Evolutionary conservation across 495 filamentous ascomycete species (phyloP), one percentile per base, ranked within the genome.

Genomic region (Symbiotaphrina buchneri): DNA sequence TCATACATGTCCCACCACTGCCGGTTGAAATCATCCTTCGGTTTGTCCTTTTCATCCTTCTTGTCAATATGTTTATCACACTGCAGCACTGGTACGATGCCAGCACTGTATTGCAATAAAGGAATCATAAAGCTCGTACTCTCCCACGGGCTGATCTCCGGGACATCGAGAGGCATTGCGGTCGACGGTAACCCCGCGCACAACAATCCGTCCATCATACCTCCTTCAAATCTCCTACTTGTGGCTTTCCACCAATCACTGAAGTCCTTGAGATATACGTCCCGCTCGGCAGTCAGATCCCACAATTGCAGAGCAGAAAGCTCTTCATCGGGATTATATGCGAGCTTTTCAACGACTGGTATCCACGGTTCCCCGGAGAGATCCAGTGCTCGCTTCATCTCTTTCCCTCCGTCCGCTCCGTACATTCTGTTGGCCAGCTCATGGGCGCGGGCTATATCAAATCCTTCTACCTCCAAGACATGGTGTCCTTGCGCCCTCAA

Each of bases 111-210:
- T 41, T 80, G 71, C 0, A 80, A 48, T 21, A 78, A 40, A 40
- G n/a, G n/a, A n/a, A n/a, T n/a, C n/a, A n/a, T n/a, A n/a, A n/a
- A n/a, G n/a, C n/a, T n/a, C n/a, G n/a, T n/a, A n/a, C n/a, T n/a
- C n/a, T 84, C 81, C 73, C 74, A 84, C 36, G 75, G 65, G 2
- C 56, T 52, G 0, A 32, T 80, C 82, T 10, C 61, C 59, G 74
- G 71, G 77, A 43, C 74, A 78, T 10, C 61, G 59, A 0, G 63
- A 54, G 10, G 64, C 65, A 21, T 64, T 62, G 28, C 71, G 57
- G 31, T 56, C 58, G 4, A 67, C 58, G 1, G 76, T 71, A 0
- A 58, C 59, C 10, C 68, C 61, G 1, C 63, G 60, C 10, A 61
- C 64, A 0, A 56, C 61, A 37, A 28, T 10, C 42, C 47, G 17